Conservation (phyloP, 116 monocot species). For the Zostera marina region DNA sequence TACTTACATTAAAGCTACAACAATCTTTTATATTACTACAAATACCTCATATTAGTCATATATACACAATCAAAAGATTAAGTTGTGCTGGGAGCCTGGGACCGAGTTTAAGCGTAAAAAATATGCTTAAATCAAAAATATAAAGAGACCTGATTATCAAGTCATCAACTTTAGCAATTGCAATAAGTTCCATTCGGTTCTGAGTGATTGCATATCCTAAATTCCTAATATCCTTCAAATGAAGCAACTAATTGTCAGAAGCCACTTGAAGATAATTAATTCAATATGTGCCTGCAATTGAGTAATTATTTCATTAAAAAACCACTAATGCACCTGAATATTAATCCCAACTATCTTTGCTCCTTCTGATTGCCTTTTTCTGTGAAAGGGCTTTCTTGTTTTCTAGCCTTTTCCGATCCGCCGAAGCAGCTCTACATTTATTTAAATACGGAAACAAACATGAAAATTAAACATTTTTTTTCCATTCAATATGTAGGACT, state of each 20-base stretch:
- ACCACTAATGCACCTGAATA: neutral
- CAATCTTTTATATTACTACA: too few relatives aligned
- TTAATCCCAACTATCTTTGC: slow-evolving; percentile 49
- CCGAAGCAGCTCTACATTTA: slow-evolving; percentile 57
- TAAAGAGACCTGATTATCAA: too few relatives aligned
- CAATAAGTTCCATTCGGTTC: too few relatives aligned
- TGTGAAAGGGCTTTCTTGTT: slow-evolving; percentile 75
- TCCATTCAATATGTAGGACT: neutral
- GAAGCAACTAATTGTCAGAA: neutral
- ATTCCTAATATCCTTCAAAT: too few relatives aligned
- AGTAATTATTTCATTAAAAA: neutral
- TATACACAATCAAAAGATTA: too few relatives aligned
- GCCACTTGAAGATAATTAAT: neutral
- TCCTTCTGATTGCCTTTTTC: slow-evolving; percentile 82
- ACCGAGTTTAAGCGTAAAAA: too few relatives aligned
- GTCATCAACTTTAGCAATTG: too few relatives aligned
- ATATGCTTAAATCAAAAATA: too few relatives aligned
- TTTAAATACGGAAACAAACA: neutral
- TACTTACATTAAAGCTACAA: too few relatives aligned
- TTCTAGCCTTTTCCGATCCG: slow-evolving; percentile 72
- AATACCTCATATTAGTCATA: too few relatives aligned
- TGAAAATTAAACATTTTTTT: neutral
- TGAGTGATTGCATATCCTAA: too few relatives aligned
- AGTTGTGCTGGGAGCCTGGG: too few relatives aligned
- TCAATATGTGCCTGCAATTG: neutral